Evolutionary conservation across 2,329 filamentous ascomycete species (phyloP).

Genomic region (Colletotrichum cuscutae): DNA sequence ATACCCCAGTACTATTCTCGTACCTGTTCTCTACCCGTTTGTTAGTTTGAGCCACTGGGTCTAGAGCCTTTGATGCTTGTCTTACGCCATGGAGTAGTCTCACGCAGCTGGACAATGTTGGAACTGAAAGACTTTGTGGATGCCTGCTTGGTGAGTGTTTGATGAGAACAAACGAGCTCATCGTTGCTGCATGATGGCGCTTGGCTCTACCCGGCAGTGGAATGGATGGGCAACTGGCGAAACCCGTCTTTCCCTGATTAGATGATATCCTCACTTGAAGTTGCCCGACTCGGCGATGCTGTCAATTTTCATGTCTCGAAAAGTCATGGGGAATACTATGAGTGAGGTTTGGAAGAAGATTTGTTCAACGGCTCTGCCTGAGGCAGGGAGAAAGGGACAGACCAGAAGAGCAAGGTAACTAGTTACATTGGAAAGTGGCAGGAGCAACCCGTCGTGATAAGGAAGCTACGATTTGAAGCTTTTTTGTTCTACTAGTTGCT

Average conservation of each 20-base stretch:
- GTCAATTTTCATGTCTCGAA: no score
- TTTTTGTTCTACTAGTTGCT: not conserved
- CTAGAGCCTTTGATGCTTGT: not conserved
- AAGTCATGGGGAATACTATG: no score
- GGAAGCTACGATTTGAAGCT: not conserved
- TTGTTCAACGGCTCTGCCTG: not conserved
- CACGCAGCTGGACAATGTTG: not conserved
- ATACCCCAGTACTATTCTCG: not conserved
- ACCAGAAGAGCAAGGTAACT: not conserved
- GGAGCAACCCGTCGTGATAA: not conserved
- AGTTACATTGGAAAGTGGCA: not conserved
- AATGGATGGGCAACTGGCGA: not conserved
- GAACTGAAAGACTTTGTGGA: not conserved
- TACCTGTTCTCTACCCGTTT: not conserved
- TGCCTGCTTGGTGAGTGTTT: not conserved
- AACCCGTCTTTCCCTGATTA: not conserved
- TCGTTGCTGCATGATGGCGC: not conserved
- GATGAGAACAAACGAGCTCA: not conserved
- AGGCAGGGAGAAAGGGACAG: not conserved
- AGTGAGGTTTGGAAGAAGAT: not conserved
- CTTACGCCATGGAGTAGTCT: not conserved
- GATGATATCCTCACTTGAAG: not conserved
- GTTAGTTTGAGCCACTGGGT: constrained; percentile 18
- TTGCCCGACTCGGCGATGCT: no score
- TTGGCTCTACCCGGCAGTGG: not conserved